These are phyloP conservation scores for Pilasporangium apinafurcum DNA, from an alignment of 352 stramenopile species.

Conservation along the genomic window DNA sequence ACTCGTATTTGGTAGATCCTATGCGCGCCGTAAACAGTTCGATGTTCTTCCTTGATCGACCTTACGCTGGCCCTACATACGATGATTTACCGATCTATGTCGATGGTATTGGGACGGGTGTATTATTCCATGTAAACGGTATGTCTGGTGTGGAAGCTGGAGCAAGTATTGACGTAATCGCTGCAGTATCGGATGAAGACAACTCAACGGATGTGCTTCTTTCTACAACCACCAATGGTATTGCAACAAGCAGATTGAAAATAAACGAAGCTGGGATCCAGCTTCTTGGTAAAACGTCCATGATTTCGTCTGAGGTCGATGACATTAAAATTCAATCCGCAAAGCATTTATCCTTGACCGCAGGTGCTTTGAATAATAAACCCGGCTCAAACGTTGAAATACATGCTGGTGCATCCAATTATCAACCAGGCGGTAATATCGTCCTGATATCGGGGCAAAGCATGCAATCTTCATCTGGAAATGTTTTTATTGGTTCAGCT, in stretches of 20 bases:
- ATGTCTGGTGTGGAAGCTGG: conserved; percentile 4
- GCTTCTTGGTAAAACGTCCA: conserved; percentile 25
- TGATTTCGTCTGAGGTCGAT: conserved; percentile 34
- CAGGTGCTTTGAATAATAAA: conserved; percentile 28
- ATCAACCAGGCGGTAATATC: conserved; percentile 28
- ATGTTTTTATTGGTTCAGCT: conserved; percentile 12
- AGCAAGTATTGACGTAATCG: conserved; percentile 32
- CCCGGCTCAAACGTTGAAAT: conserved; percentile 25
- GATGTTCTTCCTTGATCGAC: conserved; percentile 40
- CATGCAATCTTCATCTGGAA: conserved; percentile 19
- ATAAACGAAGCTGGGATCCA: conserved; percentile 27
- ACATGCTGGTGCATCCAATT: conserved; percentile 26
- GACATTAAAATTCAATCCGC: conserved; percentile 23
- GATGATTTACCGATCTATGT: conserved; percentile 46
- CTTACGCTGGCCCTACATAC: conserved; percentile 33
- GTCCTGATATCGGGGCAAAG: conserved; percentile 25
- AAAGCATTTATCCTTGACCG: conserved; percentile 17
- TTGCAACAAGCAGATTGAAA: conserved; percentile 20
- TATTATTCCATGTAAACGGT: conserved; percentile 31
- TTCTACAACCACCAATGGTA: conserved; percentile 18
- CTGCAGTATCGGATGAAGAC: conserved; percentile 2
- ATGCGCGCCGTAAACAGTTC: conserved; percentile 16
- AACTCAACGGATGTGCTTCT: conserved; percentile 29
- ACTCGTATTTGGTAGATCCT: conserved; percentile 41
- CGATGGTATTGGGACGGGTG: conserved; percentile 36